Base-by-base conservation (phyloP, 2,329 filamentous ascomycete genomes). In the Thielaviopsis cerberus region DNA sequence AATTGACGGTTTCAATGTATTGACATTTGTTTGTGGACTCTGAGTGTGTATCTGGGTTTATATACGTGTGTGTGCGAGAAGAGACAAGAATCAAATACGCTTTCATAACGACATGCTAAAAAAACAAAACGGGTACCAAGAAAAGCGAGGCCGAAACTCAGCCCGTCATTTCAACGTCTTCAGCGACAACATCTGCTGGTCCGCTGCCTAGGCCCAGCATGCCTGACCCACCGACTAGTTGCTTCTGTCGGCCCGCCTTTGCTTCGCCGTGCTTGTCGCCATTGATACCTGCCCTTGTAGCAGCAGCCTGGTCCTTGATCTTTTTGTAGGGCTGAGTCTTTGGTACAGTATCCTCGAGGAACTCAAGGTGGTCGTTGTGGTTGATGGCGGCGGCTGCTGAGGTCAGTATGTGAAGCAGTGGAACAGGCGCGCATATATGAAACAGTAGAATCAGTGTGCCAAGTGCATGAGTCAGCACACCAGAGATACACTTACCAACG, bases 331-430 rank as follows among this genome's bases (percentile, higher is more conserved):
- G 82, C 5, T 83, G 80, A 1, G 90, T 96, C 68, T 85, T 86
- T 59, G 92, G 92, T 41, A 96, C 86, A 25, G 94, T 81, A 70
- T 98, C 92, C 62, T 86, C 78, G 15, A 98, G 80, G 67, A 98
- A 98, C 69, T 98, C 90, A 55, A 98, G 83, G 68, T 94, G 94
- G 70, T 97, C 92, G 62, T 89, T 82, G 67, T 88, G 85, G 7
- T 86, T 80, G 58, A 97, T 84, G 26, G 92, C 91, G 66, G 81
- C 86, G 64, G 90, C 88, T 65, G 53, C n/a, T n/a, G 23, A 15
- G 11, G 25, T 17, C 10, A 30, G n/a, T 48, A 22, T 20, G n/a
- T 24, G 10, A 30, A 22, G n/a, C 23, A 8, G 51, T 51, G 55
- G 50, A 20, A 50, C 0, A 11, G 27, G 27, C 20, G 26, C 13